A percentile compares a stretch with the other conserved stretches of the same genome.
Conservation (phyloP, 495 filamentous ascomycete genomes). For the Podospora pseudoanserina region DNA sequence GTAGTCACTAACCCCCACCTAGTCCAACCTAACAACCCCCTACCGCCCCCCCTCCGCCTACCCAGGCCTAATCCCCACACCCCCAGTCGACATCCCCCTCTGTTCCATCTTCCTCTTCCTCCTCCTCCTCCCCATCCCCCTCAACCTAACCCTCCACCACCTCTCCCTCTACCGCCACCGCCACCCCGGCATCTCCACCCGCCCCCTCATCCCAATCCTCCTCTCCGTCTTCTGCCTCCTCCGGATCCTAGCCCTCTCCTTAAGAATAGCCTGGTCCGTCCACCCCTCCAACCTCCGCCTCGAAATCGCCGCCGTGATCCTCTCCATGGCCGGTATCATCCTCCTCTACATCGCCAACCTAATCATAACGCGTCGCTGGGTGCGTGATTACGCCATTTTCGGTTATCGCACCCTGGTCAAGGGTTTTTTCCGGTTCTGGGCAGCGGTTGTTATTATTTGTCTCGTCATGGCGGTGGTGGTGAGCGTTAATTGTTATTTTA, state of each 20-base stretch:
- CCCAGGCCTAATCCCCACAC: conserved; percentile 11
- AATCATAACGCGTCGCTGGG: not conserved
- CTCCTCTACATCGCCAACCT: not conserved
- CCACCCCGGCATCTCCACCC: not conserved
- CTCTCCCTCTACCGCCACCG: not conserved
- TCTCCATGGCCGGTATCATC: not conserved
- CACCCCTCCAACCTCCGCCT: not conserved
- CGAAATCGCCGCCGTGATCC: not conserved
- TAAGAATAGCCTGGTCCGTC: not conserved
- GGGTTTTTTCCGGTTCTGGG: not conserved
- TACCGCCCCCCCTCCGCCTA: not conserved
- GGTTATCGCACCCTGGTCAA: not conserved
- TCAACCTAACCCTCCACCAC: conserved; percentile 49
- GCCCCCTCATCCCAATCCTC: not conserved
- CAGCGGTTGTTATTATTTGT: not conserved
- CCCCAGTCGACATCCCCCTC: conserved; percentile 57
- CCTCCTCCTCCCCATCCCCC: conserved; percentile 51
- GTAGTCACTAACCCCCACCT: not conserved
- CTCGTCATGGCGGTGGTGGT: conserved; percentile 1
- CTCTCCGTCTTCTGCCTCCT: not conserved
- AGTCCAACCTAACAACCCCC: conserved; percentile 4
- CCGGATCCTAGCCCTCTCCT: not conserved
- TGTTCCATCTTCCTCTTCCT: conserved; percentile 59
- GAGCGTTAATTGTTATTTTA: not conserved
- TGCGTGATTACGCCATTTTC: not conserved